These are phyloP conservation scores for Coemansia sp. DNA, from an alignment of 192 early-diverging fungal genomes.

Conservation along the genomic window DNA sequence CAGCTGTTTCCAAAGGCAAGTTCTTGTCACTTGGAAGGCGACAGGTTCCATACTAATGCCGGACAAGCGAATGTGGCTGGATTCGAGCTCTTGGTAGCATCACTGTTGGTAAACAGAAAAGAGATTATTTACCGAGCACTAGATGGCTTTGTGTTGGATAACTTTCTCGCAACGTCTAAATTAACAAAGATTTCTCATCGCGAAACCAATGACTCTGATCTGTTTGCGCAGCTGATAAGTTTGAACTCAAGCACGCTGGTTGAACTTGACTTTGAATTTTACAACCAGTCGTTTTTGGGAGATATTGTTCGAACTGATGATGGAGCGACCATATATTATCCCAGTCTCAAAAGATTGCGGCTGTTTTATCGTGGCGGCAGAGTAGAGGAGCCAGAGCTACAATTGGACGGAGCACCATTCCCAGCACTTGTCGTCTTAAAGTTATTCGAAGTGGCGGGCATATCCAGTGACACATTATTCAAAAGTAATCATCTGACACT, in stretches of 20 bases:
- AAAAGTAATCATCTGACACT: neutral
- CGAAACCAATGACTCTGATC: conserved; percentile 2
- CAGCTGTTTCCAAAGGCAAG: neutral
- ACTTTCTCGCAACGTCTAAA: neutral
- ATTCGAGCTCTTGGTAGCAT: neutral
- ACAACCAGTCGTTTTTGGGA: neutral
- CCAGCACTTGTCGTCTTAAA: neutral
- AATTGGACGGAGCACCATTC: neutral
- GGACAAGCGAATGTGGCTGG: neutral
- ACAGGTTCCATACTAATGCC: too few relatives aligned
- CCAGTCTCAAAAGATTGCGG: neutral
- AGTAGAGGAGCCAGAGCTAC: neutral
- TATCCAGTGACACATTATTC: neutral
- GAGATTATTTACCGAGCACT: neutral
- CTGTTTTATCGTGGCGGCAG: neutral
- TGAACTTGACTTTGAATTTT: neutral
- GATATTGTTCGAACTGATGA: neutral
- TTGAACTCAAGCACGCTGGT: neutral
- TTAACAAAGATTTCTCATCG: neutral
- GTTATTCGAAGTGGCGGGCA: neutral
- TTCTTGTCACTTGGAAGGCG: neutral
- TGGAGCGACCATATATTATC: neutral
- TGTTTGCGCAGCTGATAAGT: conserved; percentile 1
- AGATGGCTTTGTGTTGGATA: neutral
- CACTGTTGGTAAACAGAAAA: neutral